Evolutionary conservation across 2,329 filamentous ascomycete species (phyloP).

Genomic region (Trichophyton rubrum): DNA sequence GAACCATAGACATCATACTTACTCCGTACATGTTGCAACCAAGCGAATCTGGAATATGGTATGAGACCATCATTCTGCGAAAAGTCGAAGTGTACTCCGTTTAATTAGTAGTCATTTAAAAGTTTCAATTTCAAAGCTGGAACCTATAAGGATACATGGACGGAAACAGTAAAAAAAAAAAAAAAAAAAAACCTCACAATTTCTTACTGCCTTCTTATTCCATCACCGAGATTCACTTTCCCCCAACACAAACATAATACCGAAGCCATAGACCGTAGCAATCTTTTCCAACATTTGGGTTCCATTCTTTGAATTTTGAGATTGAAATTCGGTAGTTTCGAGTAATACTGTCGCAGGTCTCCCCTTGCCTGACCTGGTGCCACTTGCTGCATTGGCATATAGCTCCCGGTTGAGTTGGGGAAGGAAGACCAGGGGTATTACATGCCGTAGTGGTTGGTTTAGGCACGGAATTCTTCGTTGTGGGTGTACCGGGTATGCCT

Average conservation of each 20-base stretch:
- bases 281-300: conserved; percentile 10
- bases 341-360: conserved; percentile 17
- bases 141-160: too few relatives aligned
- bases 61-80: too few relatives aligned
- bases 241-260: conserved; percentile 4
- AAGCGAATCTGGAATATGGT: too few relatives aligned
- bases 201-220: background rate
- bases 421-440: background rate
- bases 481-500: conserved; percentile 3
- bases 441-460: background rate
- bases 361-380: conserved; percentile 16
- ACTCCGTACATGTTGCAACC: too few relatives aligned
- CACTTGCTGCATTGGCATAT: conserved; percentile 17
- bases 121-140: too few relatives aligned
- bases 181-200: background rate
- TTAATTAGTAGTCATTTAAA: too few relatives aligned
- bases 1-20: too few relatives aligned
- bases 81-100: too few relatives aligned
- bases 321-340: conserved; percentile 12
- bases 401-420: conserved; percentile 14
- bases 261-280: conserved; percentile 1
- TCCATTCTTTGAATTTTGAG: conserved; percentile 16
- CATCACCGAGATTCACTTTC: background rate
- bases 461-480: background rate
- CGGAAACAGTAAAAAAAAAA: too few relatives aligned